phyloP scores from a whole-genome alignment of 805 yeast species.

The Scheffersomyces amazonensis region DNA sequence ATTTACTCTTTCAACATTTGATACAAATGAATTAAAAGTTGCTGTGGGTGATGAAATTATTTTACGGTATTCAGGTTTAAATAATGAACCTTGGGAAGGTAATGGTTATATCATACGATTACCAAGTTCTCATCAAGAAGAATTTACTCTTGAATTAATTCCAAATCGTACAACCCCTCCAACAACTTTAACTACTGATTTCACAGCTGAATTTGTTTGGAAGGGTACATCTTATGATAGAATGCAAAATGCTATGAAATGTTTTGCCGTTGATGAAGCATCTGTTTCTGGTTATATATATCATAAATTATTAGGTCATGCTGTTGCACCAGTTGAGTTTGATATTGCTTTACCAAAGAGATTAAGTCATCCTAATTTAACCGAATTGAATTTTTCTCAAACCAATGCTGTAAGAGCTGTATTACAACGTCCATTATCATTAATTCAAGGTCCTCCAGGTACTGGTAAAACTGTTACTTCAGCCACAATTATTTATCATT shows the following conservation, averaged over 20 bases:
- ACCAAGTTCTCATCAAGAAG: slow-evolving; percentile 66
- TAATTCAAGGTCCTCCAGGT: slow-evolving; percentile 83
- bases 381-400: slow-evolving; percentile 76
- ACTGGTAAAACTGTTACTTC: slow-evolving; percentile 96
- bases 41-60: slow-evolving; percentile 84
- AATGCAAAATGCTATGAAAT: slow-evolving; percentile 74
- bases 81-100: slow-evolving; percentile 67
- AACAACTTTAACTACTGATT: slow-evolving; percentile 57
- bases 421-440: slow-evolving; percentile 66
- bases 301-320: slow-evolving; percentile 78
- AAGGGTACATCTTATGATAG: slow-evolving; percentile 78
- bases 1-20: slow-evolving; percentile 66
- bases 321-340: slow-evolving; percentile 60
- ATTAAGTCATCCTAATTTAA: slow-evolving; percentile 63
- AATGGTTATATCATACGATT: slow-evolving; percentile 68
- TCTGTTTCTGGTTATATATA: slow-evolving; percentile 74
- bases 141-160: slow-evolving; percentile 67
- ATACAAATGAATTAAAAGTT: slow-evolving; percentile 60
- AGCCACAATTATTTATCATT: slow-evolving; percentile 79
- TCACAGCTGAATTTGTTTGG: slow-evolving; percentile 88
- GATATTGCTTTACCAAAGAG: slow-evolving; percentile 58
- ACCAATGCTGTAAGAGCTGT: slow-evolving; percentile 71
- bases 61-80: slow-evolving; percentile 57
- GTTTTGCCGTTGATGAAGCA: slow-evolving; percentile 66
- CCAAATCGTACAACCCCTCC: slow-evolving; percentile 41